These are phyloP conservation scores for Dillenia turbinata DNA, from an alignment of 164 flowering plant species.

Conservation along the genomic window DNA sequence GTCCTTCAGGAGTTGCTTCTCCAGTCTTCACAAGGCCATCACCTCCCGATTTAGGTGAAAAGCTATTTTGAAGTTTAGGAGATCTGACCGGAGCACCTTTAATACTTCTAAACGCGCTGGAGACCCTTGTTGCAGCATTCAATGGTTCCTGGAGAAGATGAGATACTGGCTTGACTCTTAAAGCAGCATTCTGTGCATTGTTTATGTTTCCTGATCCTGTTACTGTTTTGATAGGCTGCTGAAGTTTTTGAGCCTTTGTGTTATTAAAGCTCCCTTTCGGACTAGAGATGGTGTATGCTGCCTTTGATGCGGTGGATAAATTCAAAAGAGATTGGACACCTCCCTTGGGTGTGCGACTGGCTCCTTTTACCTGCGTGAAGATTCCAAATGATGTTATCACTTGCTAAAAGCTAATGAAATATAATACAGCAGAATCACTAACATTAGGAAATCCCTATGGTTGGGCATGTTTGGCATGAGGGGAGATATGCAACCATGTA, in stretches of 20 bases:
- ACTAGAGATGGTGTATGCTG: not conserved
- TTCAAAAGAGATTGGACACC: slow-evolving; percentile 20
- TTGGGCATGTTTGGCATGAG: too few species aligned
- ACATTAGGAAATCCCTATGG: too few species aligned
- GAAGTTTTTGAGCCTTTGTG: slow-evolving; percentile 28
- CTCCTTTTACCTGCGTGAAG: too few species aligned
- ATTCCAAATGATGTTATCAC: too few species aligned
- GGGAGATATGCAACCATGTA: too few species aligned
- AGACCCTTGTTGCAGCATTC: slow-evolving; percentile 15
- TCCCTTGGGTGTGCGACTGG: slow-evolving; percentile 24
- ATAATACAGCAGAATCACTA: too few species aligned
- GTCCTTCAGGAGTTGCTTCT: slow-evolving; percentile 9
- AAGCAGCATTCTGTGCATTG: slow-evolving; percentile 11
- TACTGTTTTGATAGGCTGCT: slow-evolving; percentile 24
- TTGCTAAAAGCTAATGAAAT: too few species aligned
- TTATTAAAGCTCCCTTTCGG: slow-evolving; percentile 25
- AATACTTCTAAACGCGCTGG: slow-evolving; percentile 12
- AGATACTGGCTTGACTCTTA: slow-evolving; percentile 19
- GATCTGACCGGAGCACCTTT: slow-evolving; percentile 7
- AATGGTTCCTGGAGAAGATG: slow-evolving; percentile 18
- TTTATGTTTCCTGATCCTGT: slow-evolving; percentile 11
- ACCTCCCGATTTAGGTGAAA: slow-evolving; percentile 14
- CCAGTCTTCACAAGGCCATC: slow-evolving; percentile 7
- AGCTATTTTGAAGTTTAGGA: slow-evolving; percentile 13
- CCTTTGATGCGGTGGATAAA: too few species aligned